Percentiles rank a stretch among this genome's conserved stretches.
Evolutionary conservation across 164 flowering plant genomes (phyloP).

Genomic region (Stephania japonica): DNA sequence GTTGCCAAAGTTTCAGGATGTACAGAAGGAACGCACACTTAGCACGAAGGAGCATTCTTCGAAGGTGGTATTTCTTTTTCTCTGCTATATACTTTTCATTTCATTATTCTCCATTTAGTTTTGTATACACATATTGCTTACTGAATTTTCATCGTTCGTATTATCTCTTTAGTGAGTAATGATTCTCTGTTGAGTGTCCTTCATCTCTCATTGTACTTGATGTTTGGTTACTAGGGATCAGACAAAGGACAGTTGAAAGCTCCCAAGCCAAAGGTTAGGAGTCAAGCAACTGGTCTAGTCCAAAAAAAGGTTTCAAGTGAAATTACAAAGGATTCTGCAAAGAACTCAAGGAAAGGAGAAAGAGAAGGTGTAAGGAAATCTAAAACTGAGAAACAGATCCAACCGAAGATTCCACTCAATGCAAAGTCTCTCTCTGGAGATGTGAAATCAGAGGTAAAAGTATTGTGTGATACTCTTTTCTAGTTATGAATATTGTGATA

Average conservation of each 20-base stretch:
- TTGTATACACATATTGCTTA: background rate
- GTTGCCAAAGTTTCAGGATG: conserved; percentile 9
- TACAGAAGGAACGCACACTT: conserved; percentile 13
- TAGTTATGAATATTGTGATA: background rate
- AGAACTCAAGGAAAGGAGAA: conserved; percentile 25
- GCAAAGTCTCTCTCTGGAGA: conserved; percentile 12
- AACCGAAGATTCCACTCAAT: conserved; percentile 16
- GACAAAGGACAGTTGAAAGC: conserved; percentile 18
- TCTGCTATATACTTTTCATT: background rate
- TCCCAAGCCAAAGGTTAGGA: conserved; percentile 20
- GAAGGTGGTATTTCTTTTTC: conserved; percentile 29
- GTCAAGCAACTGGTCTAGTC: conserved; percentile 16
- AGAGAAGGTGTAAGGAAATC: conserved; percentile 19
- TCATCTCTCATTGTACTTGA: conserved; percentile 3
- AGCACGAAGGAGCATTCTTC: conserved; percentile 18
- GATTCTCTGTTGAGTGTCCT: background rate
- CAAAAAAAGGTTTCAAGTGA: conserved; percentile 17
- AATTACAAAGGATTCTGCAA: conserved; percentile 25
- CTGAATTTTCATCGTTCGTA: background rate
- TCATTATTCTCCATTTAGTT: background rate
- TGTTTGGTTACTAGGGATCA: conserved; percentile 21
- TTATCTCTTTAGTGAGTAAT: background rate
- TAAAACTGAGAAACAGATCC: conserved; percentile 29
- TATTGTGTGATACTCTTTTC: background rate
- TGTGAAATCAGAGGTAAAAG: conserved; percentile 32